Percentiles rank a stretch among this genome's conserved stretches.
phyloP scores from a whole-genome alignment of 352 stramenopile genomes.

The Phytophthora tentaculata region DNA sequence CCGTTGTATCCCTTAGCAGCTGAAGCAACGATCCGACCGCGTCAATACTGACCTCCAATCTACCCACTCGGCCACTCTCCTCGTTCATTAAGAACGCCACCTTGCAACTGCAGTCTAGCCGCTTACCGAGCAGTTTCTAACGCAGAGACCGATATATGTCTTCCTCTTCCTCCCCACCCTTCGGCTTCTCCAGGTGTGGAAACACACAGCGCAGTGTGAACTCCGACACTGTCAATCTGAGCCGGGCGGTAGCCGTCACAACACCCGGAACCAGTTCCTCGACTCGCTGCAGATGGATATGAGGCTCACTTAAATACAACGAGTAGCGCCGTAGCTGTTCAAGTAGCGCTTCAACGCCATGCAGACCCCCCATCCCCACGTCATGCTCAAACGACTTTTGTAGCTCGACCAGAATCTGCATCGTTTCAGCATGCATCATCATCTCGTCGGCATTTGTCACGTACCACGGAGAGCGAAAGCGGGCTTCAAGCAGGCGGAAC shows the following conservation, averaged over 20 bases:
- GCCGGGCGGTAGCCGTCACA: background rate
- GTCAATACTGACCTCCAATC: background rate
- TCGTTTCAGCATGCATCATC: background rate
- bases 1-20: background rate
- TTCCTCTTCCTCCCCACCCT: background rate
- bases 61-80: background rate
- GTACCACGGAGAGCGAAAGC: background rate
- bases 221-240: background rate
- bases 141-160: background rate
- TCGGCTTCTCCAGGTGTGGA: background rate
- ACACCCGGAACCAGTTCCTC: background rate
- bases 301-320: constrained; percentile 18
- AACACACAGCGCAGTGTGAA: background rate
- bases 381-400: background rate
- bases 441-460: background rate
- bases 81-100: background rate
- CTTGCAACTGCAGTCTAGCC: background rate
- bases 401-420: background rate
- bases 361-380: constrained; percentile 14
- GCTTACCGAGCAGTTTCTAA: background rate
- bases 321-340: constrained; percentile 22
- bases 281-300: background rate
- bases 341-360: constrained; percentile 10
- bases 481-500: background rate
- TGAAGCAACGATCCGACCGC: background rate